Evolutionary conservation across 2,329 filamentous ascomycete genomes (phyloP), one percentile per base, ranked within the genome.

Genomic region (Atkinsonella hypoxylon): DNA sequence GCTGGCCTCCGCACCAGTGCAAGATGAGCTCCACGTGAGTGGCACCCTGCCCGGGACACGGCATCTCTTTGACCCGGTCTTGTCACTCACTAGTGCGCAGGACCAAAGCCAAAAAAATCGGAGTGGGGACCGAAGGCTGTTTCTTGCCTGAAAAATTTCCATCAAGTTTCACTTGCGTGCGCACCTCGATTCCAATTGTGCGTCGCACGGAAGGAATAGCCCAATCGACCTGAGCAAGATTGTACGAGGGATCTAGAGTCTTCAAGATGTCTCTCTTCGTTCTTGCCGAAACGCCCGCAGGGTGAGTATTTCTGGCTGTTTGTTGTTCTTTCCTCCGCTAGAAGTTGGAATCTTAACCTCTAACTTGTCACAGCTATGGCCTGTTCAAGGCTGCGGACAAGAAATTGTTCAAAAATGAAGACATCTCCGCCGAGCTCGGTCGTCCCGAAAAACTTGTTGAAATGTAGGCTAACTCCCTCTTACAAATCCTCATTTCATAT

Each of bases 321-420:
- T 45, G 31, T 30, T 31, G 38, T 45, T 22, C 2, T 44, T 18
- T 22, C 31, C 8, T n/a, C 20, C 15, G 22, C 43, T n/a, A 36
- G n/a, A 15, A 26, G 26, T 26, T 26, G 26, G 12, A 5, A 47
- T 2, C 31, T 22, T 22, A 30, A 36, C 18, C 39, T 30, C 68
- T 70, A 64, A 66, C 64, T 57, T 57, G 54, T 51, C 57, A 59
- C 61, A 95, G 93, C 69, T 97, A 97, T 76, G 93, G 90, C 70
- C 82, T 98, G 69, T 89, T 98, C 76, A 97, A 98, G 79, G 87
- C 91, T 62, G 89, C 90, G 70, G 91, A 97, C 79, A 97, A 96
- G 82, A 97, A 97, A 77, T 80, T 97, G 53, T 77, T 98, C 58
- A 93, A 95, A 71, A 83, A 86, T 64, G 85, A 91, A 71, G 83